These are phyloP conservation scores for Xanthoconium separans DNA, from an alignment of 1,284 basidiomycete species.

Conservation along the genomic window DNA sequence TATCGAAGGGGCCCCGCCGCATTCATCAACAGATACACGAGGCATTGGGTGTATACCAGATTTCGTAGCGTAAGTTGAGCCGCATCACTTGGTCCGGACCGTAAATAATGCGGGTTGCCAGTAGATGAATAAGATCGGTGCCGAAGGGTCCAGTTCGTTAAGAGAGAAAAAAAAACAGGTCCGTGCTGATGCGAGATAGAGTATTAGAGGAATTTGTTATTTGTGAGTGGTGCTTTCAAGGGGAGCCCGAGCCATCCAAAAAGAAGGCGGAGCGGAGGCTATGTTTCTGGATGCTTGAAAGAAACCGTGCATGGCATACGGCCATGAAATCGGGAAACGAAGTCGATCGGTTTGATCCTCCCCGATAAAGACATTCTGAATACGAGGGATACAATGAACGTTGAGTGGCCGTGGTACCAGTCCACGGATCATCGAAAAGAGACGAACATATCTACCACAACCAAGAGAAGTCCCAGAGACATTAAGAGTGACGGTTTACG, in stretches of 20 bases:
- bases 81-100: constrained; percentile 6
- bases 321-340: constrained; percentile 2
- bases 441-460: neutral
- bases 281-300: constrained; percentile 6
- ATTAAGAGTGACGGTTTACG: constrained; percentile 6
- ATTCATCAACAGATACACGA: constrained; percentile 25
- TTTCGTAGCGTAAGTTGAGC: neutral
- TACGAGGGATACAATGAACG: constrained; percentile 6
- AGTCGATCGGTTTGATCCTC: neutral
- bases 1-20: constrained; percentile 17
- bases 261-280: constrained; percentile 1
- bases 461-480: neutral
- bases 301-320: constrained; percentile 3
- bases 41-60: constrained; percentile 15
- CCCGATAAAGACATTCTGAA: constrained; percentile 4
- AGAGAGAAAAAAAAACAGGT: neutral
- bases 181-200: constrained; percentile 5
- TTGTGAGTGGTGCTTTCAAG: neutral
- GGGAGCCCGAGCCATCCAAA: constrained; percentile 1
- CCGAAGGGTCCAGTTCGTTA: neutral
- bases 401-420: constrained; percentile 2
- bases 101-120: constrained; percentile 3
- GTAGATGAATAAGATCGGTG: neutral
- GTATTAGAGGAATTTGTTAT: neutral
- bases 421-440: constrained; percentile 2